These are phyloP conservation scores for Cephalotrichum gorgonifer DNA, from an alignment of 2,329 filamentous ascomycete species.

Conservation along the genomic window DNA sequence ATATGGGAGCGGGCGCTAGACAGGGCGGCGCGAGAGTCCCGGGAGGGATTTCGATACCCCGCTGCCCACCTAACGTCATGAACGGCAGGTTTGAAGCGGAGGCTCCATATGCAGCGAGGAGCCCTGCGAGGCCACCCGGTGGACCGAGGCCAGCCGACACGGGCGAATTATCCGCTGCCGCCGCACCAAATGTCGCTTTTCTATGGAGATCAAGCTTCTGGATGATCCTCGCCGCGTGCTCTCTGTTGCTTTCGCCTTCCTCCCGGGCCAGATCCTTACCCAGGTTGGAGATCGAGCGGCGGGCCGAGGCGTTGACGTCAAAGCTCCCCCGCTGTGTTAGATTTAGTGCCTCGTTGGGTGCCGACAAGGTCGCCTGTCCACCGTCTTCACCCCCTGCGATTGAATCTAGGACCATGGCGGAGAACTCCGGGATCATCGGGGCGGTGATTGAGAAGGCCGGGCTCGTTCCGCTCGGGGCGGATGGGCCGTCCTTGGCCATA, in stretches of 20 bases:
- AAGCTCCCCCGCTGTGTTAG: constrained; percentile 56
- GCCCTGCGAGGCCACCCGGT: constrained; percentile 64
- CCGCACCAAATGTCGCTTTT: constrained; percentile 53
- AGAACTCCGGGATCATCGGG: constrained; percentile 81
- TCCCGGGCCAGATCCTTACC: constrained; percentile 40
- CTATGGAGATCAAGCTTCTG: constrained; percentile 86
- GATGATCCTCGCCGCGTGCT: constrained; percentile 81
- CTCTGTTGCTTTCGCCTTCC: constrained; percentile 65
- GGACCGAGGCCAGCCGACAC: constrained; percentile 24
- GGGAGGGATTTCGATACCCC: constrained; percentile 27
- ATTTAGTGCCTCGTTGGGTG: constrained; percentile 26
- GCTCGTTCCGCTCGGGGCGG: constrained; percentile 41
- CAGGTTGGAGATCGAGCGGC: constrained; percentile 46
- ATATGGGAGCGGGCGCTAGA: constrained; percentile 69
- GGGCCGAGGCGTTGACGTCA: constrained; percentile 46
- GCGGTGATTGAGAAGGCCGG: constrained; percentile 89
- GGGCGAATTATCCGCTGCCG: constrained; percentile 23
- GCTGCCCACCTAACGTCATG: constrained; percentile 8
- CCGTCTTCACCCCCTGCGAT: constrained; percentile 31
- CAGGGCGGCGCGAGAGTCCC: constrained; percentile 73
- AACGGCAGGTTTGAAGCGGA: not conserved
- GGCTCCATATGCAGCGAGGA: constrained; percentile 56
- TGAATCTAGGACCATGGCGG: constrained; percentile 64
- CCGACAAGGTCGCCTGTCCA: constrained; percentile 24
- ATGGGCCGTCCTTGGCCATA: constrained; percentile 38